Percentiles rank a stretch among this genome's conserved stretches.
Conservation (phyloP, 768 basidiomycete genomes). For the Suillus fuscotomentosus region DNA sequence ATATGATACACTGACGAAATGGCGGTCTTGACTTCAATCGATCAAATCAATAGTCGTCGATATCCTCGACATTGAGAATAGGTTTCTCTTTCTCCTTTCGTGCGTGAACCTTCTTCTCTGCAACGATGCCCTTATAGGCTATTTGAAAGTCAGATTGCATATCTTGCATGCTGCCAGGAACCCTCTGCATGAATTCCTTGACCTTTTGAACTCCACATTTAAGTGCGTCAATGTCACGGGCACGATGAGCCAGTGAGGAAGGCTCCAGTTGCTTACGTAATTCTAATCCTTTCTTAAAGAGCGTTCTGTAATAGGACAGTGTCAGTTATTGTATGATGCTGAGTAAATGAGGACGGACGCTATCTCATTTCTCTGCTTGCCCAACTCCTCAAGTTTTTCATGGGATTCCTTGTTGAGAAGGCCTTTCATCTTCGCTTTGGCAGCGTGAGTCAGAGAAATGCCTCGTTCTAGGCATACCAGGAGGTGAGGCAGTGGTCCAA, state of each 20-base stretch:
- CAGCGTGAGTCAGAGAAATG: constrained; percentile 19
- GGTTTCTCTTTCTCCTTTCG: constrained; percentile 18
- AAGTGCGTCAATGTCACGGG: constrained; percentile 23
- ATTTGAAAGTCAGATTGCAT: constrained; percentile 24
- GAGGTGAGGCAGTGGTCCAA: constrained; percentile 38
- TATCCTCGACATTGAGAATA: constrained; percentile 24
- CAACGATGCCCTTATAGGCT: constrained; percentile 35
- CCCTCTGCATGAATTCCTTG: constrained; percentile 24
- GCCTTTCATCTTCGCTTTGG: constrained; percentile 33
- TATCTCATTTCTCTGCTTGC: constrained; percentile 26
- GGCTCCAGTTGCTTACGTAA: constrained; percentile 34
- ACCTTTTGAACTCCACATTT: constrained; percentile 26
- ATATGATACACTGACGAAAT: background rate
- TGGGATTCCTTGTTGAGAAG: constrained; percentile 28
- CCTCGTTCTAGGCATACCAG: constrained; percentile 40
- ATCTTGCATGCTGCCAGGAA: constrained; percentile 21
- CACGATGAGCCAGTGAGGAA: constrained; percentile 26
- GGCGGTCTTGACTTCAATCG: background rate
- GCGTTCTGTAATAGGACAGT: constrained; percentile 15
- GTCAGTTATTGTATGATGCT: background rate
- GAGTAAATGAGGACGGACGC: constrained; percentile 26
- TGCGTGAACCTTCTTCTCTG: constrained; percentile 2
- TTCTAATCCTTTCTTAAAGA: constrained; percentile 23
- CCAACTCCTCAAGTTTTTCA: constrained; percentile 34
- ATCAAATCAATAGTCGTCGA: constrained; percentile 5